These are phyloP conservation scores for Zygotorulaspora danielsina DNA, from an alignment of 805 yeast genomes.

Conservation along the genomic window DNA sequence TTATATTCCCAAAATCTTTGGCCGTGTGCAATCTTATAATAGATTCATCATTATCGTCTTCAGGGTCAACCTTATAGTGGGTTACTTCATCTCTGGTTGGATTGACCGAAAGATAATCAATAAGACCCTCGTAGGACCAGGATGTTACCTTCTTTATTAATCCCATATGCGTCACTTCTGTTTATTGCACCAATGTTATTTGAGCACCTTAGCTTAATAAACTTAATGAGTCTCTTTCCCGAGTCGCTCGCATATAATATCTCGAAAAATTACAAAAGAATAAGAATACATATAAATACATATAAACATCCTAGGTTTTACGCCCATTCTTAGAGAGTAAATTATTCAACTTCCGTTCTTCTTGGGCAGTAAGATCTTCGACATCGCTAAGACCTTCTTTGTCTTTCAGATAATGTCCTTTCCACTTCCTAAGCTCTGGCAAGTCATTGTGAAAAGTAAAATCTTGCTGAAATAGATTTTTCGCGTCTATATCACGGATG, in stretches of 20 bases:
- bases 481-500: constrained; percentile 13
- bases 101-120: constrained; percentile 52
- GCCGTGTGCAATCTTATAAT: constrained; percentile 49
- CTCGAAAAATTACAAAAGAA: too few species aligned
- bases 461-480: constrained; percentile 21
- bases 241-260: too few species aligned
- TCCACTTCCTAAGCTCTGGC: constrained; percentile 28
- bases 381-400: constrained; percentile 34
- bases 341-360: constrained; percentile 10
- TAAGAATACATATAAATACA: too few species aligned
- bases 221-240: too few species aligned
- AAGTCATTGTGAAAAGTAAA: constrained; percentile 28
- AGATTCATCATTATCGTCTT: constrained; percentile 49
- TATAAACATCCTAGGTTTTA: too few species aligned
- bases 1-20: constrained; percentile 64
- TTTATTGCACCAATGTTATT: background rate
- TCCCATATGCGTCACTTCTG: constrained; percentile 26
- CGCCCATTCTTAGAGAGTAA: too few species aligned
- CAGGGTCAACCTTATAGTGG: constrained; percentile 52
- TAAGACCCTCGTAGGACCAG: constrained; percentile 31
- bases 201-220: too few species aligned
- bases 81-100: constrained; percentile 80
- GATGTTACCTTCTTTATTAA: constrained; percentile 31
- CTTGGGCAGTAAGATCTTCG: constrained; percentile 21
- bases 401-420: constrained; percentile 30